Percentiles rank a stretch among this genome's conserved stretches.
These are phyloP conservation scores for Phytophthora constricta DNA, from an alignment of 352 stramenopile species.

Conservation along the genomic window DNA sequence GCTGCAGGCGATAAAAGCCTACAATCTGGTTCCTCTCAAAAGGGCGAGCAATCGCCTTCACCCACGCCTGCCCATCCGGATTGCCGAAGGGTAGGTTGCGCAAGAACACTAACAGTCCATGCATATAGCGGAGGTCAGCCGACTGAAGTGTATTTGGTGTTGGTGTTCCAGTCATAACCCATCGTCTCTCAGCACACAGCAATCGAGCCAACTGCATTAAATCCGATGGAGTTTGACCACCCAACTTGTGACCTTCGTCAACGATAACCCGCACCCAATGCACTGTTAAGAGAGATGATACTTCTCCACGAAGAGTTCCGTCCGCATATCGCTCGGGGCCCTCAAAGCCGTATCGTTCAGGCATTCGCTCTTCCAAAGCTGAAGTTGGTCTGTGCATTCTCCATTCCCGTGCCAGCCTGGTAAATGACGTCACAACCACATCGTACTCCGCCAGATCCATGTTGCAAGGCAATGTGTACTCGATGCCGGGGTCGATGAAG, in stretches of 20 bases:
- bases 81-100: conserved; percentile 88
- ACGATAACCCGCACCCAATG: conserved; percentile 93
- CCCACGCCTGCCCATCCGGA: conserved; percentile 73
- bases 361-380: conserved; percentile 64
- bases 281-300: conserved; percentile 67
- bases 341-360: conserved; percentile 78
- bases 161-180: conserved; percentile 98
- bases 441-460: conserved; percentile 64
- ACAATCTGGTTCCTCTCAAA: conserved; percentile 70
- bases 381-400: conserved; percentile 63
- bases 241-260: conserved; percentile 96
- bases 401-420: conserved; percentile 68
- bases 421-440: conserved; percentile 80
- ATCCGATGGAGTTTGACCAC: conserved; percentile 61
- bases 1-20: conserved; percentile 77
- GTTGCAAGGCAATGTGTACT: conserved; percentile 45
- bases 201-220: conserved; percentile 86
- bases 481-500: conserved; percentile 52
- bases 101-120: conserved; percentile 92
- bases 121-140: conserved; percentile 89
- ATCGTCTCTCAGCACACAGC: conserved; percentile 87
- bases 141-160: conserved; percentile 90
- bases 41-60: conserved; percentile 73
- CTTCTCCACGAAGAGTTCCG: conserved; percentile 53
- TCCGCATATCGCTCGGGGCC: conserved; percentile 59